These are phyloP conservation scores for Pascua guehoae DNA, from an alignment of 1,284 basidiomycete species.

Conservation along the genomic window DNA sequence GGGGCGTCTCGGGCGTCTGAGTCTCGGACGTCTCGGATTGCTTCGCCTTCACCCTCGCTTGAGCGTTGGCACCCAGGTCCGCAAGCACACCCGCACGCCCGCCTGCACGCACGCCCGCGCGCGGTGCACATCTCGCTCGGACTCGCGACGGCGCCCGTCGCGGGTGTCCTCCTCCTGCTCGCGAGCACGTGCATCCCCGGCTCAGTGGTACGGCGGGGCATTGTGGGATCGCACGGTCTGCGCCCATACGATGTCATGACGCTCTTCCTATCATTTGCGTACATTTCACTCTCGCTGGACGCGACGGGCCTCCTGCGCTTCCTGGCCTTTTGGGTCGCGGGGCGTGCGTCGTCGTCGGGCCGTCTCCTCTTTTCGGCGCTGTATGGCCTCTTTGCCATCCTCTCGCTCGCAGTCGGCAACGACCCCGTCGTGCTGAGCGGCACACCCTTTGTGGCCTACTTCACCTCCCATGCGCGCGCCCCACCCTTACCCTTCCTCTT, in stretches of 20 bases:
- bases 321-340: constrained; percentile 81
- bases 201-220: constrained; percentile 62
- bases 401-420: constrained; percentile 82
- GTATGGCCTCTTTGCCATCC: constrained; percentile 72
- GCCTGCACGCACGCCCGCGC: too few relatives aligned
- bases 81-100: too few relatives aligned
- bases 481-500: constrained; percentile 65
- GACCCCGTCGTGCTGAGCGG: constrained; percentile 77
- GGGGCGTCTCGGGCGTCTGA: too few relatives aligned
- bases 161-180: constrained; percentile 74
- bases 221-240: constrained; percentile 60
- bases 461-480: constrained; percentile 64
- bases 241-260: constrained; percentile 91
- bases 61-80: too few relatives aligned
- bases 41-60: too few relatives aligned
- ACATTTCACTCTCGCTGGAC: constrained; percentile 90
- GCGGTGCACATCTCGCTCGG: constrained; percentile 57
- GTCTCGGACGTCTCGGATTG: too few relatives aligned
- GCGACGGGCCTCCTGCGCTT: constrained; percentile 76
- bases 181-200: constrained; percentile 69
- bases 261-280: constrained; percentile 84
- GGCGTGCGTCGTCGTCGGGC: constrained; percentile 63
- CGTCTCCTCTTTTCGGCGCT: constrained; percentile 70
- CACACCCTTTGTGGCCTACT: constrained; percentile 81
- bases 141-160: constrained; percentile 69